Evolutionary conservation across 352 stramenopile genomes (phyloP).

Genomic region (Phytophthora boehmeriae): DNA sequence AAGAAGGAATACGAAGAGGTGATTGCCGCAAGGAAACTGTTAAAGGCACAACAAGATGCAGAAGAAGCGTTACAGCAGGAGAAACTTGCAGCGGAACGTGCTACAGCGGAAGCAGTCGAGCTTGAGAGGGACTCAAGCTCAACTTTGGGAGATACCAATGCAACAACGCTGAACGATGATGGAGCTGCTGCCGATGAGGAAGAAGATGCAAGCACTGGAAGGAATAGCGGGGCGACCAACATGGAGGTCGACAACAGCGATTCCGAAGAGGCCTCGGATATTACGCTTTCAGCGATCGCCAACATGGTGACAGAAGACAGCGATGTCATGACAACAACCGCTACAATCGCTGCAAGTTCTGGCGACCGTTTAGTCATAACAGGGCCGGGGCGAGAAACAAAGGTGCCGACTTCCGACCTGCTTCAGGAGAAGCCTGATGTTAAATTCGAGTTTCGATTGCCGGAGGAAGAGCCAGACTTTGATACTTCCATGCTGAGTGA

Average conservation of each 20-base stretch:
- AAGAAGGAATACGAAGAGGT: conserved; percentile 73
- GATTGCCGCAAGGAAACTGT: conserved; percentile 44
- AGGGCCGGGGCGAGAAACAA: conserved; percentile 32
- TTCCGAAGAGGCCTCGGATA: conserved; percentile 72
- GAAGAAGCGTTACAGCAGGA: conserved; percentile 53
- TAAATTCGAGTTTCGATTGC: conserved; percentile 73
- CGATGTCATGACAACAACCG: conserved; percentile 60
- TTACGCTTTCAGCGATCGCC: conserved; percentile 83
- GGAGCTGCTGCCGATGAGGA: conserved; percentile 25
- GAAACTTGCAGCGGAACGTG: conserved; percentile 50
- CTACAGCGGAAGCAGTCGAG: conserved; percentile 29
- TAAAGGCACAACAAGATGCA: conserved; percentile 49
- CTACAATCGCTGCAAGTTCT: conserved; percentile 53
- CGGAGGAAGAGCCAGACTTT: conserved; percentile 63
- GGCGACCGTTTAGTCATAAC: conserved; percentile 49
- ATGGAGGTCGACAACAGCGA: conserved; percentile 89
- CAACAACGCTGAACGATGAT: conserved; percentile 18
- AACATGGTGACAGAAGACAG: conserved; percentile 88
- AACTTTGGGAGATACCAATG: conserved; percentile 25
- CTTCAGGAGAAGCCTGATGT: conserved; percentile 39
- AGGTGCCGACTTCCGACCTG: conserved; percentile 31
- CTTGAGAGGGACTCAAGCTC: conserved; percentile 26
- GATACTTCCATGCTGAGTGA: conserved; percentile 64
- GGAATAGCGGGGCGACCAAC: conserved; percentile 44
- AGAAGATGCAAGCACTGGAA: conserved; percentile 28